A percentile compares a stretch with the other conserved stretches of the same genome.
Conservation (phyloP, 2,329 filamentous ascomycete genomes). For the Periconia macrospinosa region DNA sequence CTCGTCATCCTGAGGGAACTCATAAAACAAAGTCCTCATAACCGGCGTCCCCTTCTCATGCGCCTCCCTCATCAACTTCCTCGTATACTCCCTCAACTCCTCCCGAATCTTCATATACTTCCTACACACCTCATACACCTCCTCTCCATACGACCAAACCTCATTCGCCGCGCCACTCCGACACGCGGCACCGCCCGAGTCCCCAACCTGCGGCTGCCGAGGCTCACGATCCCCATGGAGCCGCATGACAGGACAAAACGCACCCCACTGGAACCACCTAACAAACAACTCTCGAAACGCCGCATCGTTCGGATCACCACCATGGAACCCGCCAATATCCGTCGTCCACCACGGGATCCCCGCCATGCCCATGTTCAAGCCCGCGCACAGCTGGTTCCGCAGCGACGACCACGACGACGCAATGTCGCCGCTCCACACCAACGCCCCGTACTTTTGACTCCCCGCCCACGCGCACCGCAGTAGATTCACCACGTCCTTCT, state of each 20-base stretch:
- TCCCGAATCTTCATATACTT: slow-evolving; percentile 63
- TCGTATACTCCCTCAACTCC: slow-evolving; percentile 59
- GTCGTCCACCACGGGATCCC: slow-evolving; percentile 72
- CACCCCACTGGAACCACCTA: slow-evolving; percentile 70
- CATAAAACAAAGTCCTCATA: slow-evolving; percentile 66
- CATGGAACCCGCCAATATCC: slow-evolving; percentile 71
- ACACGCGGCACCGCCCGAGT: slow-evolving; percentile 41
- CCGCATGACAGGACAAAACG: slow-evolving; percentile 69
- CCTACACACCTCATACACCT: slow-evolving; percentile 62
- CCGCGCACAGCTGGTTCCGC: slow-evolving; percentile 63
- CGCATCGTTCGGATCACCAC: slow-evolving; percentile 59
- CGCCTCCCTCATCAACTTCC: slow-evolving; percentile 61
- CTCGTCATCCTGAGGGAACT: slow-evolving; percentile 59
- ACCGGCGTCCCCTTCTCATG: slow-evolving; percentile 63
- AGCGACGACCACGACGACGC: slow-evolving; percentile 65
- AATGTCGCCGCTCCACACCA: slow-evolving; percentile 70
- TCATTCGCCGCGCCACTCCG: slow-evolving; percentile 60
- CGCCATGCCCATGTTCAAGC: slow-evolving; percentile 66
- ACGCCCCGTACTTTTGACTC: slow-evolving; percentile 64
- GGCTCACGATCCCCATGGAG: slow-evolving; percentile 69
- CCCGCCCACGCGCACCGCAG: slow-evolving; percentile 60
- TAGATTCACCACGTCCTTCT: slow-evolving; percentile 62
- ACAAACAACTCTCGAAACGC: slow-evolving; percentile 65
- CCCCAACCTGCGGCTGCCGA: slow-evolving; percentile 49
- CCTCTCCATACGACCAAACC: slow-evolving; percentile 67